Evolutionary conservation across 305 asterid genomes (phyloP).

Genomic region (Rubia peregrina): DNA sequence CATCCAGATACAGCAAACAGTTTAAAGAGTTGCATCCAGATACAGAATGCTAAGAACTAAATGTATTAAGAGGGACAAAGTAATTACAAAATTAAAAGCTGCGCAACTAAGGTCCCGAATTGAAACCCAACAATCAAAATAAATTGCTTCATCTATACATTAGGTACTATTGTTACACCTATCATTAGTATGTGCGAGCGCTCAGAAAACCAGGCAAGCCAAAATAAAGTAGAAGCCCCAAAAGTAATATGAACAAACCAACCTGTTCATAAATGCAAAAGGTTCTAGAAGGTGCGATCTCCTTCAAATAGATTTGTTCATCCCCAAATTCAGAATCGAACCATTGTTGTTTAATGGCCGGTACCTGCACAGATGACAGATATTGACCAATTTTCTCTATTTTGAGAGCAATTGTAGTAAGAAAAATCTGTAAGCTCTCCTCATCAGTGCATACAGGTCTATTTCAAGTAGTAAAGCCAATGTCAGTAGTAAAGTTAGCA

Average conservation of each 20-base stretch:
- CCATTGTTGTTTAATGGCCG: slow-evolving; percentile 84
- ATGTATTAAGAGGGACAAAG: neutral
- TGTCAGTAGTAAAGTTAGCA: neutral
- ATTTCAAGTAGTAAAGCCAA: neutral
- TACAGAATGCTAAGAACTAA: neutral
- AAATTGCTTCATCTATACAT: neutral
- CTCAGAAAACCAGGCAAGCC: neutral
- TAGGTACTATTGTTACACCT: neutral
- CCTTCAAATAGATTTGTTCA: slow-evolving; percentile 42
- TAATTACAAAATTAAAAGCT: neutral
- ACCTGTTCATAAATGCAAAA: slow-evolving; percentile 91
- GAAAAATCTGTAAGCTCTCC: neutral
- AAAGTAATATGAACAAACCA: neutral
- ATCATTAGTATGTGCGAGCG: neutral
- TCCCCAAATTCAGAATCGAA: slow-evolving; percentile 49
- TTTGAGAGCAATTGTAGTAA: neutral
- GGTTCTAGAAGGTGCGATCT: slow-evolving; percentile 79
- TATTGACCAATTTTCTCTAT: neutral
- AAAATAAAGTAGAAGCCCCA: neutral
- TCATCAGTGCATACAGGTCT: neutral
- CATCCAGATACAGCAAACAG: neutral
- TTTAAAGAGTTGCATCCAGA: slow-evolving; percentile 1
- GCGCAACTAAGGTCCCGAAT: neutral
- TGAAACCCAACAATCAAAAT: neutral
- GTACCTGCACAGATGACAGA: slow-evolving; percentile 43